A percentile compares a stretch with the other conserved stretches of the same genome.
These are phyloP conservation scores for Lepidium sativum DNA, from an alignment of 345 rosid species.

Conservation along the genomic window DNA sequence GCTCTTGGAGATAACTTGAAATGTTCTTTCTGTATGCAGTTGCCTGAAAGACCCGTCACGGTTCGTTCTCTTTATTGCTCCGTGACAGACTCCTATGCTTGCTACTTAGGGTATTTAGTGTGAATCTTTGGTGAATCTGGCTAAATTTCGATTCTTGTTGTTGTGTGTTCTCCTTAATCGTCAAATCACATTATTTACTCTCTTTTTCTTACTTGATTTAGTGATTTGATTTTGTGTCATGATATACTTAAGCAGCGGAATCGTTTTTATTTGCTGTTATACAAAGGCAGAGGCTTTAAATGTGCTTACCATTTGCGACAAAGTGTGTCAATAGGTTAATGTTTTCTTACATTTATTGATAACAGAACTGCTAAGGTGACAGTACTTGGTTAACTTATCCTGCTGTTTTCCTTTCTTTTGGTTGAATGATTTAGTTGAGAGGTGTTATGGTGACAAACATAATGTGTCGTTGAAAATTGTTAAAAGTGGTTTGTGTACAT, in stretches of 20 bases:
- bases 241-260: no score
- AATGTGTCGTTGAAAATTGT: no score
- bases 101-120: not conserved
- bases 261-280: not conserved
- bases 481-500: no score
- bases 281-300: not conserved
- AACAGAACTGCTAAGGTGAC: no score
- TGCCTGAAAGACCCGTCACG: slow-evolving; percentile 66
- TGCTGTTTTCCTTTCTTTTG: not conserved
- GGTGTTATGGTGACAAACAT: no score
- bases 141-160: no score
- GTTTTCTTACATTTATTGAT: not conserved
- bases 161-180: no score
- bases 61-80: slow-evolving; percentile 22
- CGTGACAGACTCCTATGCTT: not conserved
- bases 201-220: not conserved
- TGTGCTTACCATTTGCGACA: not conserved
- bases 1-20: slow-evolving; percentile 35
- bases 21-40: slow-evolving; percentile 51
- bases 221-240: not conserved
- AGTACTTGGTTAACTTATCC: not conserved
- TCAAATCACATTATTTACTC: no score
- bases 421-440: not conserved
- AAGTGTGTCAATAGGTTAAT: not conserved
- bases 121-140: not conserved